A percentile compares a stretch with the other conserved stretches of the same genome.
Evolutionary conservation across 495 filamentous ascomycete species (phyloP).

Genomic region (Staphylotrichum longicolle): DNA sequence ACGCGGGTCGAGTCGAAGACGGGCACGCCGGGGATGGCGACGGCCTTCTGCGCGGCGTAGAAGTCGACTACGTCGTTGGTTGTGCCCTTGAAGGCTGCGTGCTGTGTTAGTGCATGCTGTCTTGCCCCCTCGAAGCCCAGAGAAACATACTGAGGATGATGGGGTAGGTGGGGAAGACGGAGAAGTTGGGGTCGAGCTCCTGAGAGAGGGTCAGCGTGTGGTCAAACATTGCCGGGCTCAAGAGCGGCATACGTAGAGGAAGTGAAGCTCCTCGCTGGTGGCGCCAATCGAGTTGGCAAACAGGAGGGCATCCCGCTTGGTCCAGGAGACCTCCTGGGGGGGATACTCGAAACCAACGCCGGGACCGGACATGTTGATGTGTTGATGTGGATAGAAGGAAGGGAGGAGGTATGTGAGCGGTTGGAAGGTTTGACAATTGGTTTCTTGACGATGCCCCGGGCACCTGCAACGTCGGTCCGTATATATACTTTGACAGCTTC

Average conservation of each 20-base stretch:
- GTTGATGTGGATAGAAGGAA: neutral
- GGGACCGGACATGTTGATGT: conserved; percentile 48
- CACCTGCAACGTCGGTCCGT: neutral
- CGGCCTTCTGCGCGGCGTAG: conserved; percentile 61
- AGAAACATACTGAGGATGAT: conserved; percentile 67
- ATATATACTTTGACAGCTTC: neutral
- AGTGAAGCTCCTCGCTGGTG: conserved; percentile 83
- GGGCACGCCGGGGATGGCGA: conserved; percentile 72
- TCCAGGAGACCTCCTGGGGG: conserved; percentile 68
- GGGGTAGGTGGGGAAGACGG: conserved; percentile 84
- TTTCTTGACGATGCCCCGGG: neutral
- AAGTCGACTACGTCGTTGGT: conserved; percentile 81
- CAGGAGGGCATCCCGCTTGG: conserved; percentile 80
- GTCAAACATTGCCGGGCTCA: neutral
- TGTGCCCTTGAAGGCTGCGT: conserved; percentile 75
- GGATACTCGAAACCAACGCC: conserved; percentile 80
- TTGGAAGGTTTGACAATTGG: neutral
- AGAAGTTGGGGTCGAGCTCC: conserved; percentile 80
- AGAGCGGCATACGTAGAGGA: conserved; percentile 66
- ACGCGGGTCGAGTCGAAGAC: conserved; percentile 69
- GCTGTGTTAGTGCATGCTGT: conserved; percentile 2
- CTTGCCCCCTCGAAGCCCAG: neutral
- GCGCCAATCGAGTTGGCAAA: conserved; percentile 86
- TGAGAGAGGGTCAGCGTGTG: conserved; percentile 36
- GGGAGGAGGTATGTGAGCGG: neutral